A percentile compares a stretch with the other conserved stretches of the same genome.
These are phyloP conservation scores for Solanum infundibuliforme DNA, from an alignment of 257 asterid species.

Conservation along the genomic window DNA sequence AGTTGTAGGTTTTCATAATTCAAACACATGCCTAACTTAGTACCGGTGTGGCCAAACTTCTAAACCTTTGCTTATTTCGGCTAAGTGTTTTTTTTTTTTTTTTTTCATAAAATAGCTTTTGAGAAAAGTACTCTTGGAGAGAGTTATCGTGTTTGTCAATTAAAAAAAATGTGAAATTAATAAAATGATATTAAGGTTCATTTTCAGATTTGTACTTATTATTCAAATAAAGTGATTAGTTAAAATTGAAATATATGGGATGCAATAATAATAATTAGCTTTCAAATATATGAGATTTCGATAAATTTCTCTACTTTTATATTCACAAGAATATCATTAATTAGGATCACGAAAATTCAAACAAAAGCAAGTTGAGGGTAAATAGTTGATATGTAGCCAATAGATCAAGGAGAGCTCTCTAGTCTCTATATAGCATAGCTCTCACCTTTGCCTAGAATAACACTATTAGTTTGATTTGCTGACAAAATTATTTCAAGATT, in stretches of 20 bases:
- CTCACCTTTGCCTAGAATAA: not conserved
- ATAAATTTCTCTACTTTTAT: no score
- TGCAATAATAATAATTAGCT: no score
- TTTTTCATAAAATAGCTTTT: not conserved
- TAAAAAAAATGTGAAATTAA: no score
- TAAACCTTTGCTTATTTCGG: not conserved
- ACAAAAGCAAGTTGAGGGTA: not conserved
- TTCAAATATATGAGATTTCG: no score
- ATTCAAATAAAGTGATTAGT: not conserved
- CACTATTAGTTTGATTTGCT: not conserved
- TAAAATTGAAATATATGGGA: not conserved
- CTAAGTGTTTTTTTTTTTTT: no score
- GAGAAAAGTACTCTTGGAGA: no score
- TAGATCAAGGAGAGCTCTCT: not conserved
- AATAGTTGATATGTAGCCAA: not conserved
- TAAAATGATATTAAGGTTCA: not conserved
- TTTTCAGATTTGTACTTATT: not conserved
- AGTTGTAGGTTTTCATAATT: not conserved
- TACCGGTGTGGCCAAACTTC: not conserved
- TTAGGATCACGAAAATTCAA: not conserved
- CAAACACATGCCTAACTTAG: not conserved
- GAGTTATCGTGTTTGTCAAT: not conserved
- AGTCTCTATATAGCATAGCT: not conserved
- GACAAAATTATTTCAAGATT: no score
- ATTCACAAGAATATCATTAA: not conserved